Conservation (phyloP, 2,329 filamentous ascomycete genomes). For the Pseudogymnoascus sp. region DNA sequence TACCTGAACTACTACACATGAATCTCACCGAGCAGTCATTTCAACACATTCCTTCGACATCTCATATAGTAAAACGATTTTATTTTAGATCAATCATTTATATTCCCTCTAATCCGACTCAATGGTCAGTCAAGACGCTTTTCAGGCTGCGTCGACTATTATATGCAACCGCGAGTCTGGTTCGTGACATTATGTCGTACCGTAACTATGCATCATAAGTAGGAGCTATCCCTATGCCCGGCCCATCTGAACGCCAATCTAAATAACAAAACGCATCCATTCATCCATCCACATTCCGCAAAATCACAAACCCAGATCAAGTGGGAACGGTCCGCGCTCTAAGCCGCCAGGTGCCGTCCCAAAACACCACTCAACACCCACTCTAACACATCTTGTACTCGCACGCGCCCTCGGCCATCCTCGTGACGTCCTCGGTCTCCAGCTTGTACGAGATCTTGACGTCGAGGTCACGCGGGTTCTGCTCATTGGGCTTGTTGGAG, state of each 20-base stretch:
- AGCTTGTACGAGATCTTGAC: conserved; percentile 80
- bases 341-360: not conserved
- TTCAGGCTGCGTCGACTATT: conserved; percentile 2
- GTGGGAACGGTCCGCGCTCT: conserved; percentile 3
- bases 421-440: conserved; percentile 63
- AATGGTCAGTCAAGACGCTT: conserved; percentile 3
- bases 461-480: conserved; percentile 92
- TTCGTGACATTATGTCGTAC: not conserved
- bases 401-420: conserved; percentile 60
- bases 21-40: not conserved
- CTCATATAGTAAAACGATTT: not conserved
- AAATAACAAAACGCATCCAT: conserved; percentile 1
- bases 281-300: conserved; percentile 2
- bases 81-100: not conserved
- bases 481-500: conserved; percentile 78
- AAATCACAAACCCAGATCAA: not conserved
- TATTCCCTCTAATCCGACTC: conserved; percentile 3
- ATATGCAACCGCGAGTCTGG: conserved; percentile 1
- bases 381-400: conserved; percentile 71
- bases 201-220: conserved; percentile 2
- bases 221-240: conserved; percentile 2
- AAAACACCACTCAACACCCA: not conserved
- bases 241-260: conserved; percentile 4
- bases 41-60: not conserved
- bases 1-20: not conserved